Conservation (phyloP, 2,329 filamentous ascomycete genomes). For the Chlorencoelia australis region DNA sequence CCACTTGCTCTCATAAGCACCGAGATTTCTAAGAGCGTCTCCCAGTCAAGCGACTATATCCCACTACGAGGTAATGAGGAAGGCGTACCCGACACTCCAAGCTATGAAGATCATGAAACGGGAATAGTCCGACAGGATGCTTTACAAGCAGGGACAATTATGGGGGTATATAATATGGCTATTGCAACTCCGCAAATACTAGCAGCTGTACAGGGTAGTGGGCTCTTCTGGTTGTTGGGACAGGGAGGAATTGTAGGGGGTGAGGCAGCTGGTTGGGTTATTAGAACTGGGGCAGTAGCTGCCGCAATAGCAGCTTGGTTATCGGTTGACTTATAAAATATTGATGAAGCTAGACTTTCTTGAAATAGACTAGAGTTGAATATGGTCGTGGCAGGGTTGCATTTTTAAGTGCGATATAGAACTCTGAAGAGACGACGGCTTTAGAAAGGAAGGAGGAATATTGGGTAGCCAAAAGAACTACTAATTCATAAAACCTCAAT, state of each 20-base stretch:
- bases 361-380: no score
- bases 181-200: constrained; percentile 7
- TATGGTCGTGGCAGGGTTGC: no score
- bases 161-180: constrained; percentile 8
- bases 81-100: background rate
- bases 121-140: no score
- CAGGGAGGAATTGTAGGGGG: background rate
- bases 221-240: constrained; percentile 3
- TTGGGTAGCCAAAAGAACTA: no score
- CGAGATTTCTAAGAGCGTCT: constrained; percentile 3
- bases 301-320: constrained; percentile 2
- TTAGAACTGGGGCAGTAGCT: constrained; percentile 3
- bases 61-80: background rate
- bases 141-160: constrained; percentile 5
- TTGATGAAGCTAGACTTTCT: no score
- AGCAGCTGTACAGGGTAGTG: constrained; percentile 3
- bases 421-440: no score
- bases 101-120: no score
- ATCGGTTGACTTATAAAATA: background rate
- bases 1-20: constrained; percentile 6
- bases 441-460: no score
- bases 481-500: no score
- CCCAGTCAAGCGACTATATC: background rate
- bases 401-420: no score
- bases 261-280: constrained; percentile 6